Evolutionary conservation across 768 basidiomycete genomes (phyloP).

Genomic region (Coprinopsis cinerea): DNA sequence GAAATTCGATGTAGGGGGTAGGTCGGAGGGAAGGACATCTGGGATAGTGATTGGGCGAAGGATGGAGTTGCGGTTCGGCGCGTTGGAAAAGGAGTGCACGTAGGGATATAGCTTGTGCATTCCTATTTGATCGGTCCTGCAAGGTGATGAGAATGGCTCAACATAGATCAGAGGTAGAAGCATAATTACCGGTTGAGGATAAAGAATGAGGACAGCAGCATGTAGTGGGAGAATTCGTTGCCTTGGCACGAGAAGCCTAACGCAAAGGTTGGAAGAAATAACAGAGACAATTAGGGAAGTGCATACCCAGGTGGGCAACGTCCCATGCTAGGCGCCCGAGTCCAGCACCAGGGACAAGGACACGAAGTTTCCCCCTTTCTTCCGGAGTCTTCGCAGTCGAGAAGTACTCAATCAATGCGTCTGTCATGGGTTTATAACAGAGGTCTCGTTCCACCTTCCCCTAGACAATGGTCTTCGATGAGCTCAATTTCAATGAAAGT

Average conservation of each 20-base stretch:
- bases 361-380: conserved; percentile 60
- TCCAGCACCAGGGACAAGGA: conserved; percentile 88
- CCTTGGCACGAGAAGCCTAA: conserved; percentile 87
- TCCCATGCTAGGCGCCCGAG: conserved; percentile 87
- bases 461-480: too few species aligned
- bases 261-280: not conserved
- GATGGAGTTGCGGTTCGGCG: conserved; percentile 50
- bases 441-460: conserved; percentile 70
- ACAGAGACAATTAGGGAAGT: too few species aligned
- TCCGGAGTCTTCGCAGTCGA: conserved; percentile 39
- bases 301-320: conserved; percentile 69
- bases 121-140: conserved; percentile 57
- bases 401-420: conserved; percentile 64
- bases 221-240: conserved; percentile 94
- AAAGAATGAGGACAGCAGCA: conserved; percentile 86
- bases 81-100: conserved; percentile 89
- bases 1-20: conserved; percentile 63
- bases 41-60: conserved; percentile 70
- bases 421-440: conserved; percentile 79
- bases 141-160: too few species aligned
- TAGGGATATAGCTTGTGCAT: conserved; percentile 82
- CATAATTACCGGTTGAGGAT: conserved; percentile 72
- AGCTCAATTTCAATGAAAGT: too few species aligned
- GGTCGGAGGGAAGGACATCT: conserved; percentile 72
- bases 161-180: not conserved